phyloP scores from a whole-genome alignment of 495 filamentous ascomycete species.

The Thermothielavioides terrestris region DNA sequence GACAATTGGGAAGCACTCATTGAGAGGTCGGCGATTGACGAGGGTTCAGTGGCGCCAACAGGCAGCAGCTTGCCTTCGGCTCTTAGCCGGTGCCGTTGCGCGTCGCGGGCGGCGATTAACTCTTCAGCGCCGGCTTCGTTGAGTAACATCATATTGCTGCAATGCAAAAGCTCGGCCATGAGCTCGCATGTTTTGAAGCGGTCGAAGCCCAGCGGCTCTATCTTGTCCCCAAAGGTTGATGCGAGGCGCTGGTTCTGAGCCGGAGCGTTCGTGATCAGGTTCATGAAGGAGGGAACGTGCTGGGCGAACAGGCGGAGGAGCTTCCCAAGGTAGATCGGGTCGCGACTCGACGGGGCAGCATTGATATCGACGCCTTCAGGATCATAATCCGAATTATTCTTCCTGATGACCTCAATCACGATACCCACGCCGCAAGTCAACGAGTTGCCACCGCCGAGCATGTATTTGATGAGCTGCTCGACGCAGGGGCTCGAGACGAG shows the following conservation, averaged over 20 bases:
- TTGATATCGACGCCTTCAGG: constrained; percentile 76
- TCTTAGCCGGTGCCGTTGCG: constrained; percentile 69
- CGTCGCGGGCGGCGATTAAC: constrained; percentile 71
- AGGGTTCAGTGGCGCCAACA: constrained; percentile 19
- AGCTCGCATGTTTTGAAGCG: constrained; percentile 98
- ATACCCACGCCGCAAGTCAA: constrained; percentile 96
- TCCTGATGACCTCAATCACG: constrained; percentile 96
- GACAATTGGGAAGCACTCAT: constrained; percentile 41
- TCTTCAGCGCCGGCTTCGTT: constrained; percentile 90
- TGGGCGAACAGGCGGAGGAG: constrained; percentile 85
- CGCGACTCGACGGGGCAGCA: constrained; percentile 67
- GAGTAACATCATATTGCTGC: constrained; percentile 96
- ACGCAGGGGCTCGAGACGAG: constrained; percentile 86
- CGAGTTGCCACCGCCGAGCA: constrained; percentile 90
- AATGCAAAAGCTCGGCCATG: constrained; percentile 96
- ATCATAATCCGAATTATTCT: constrained; percentile 99
- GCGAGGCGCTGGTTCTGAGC: constrained; percentile 34
- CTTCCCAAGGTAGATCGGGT: constrained; percentile 93
- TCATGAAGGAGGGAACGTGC: constrained; percentile 94
- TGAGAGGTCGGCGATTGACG: constrained; percentile 33
- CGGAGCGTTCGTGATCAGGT: constrained; percentile 65
- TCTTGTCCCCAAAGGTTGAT: constrained; percentile 78
- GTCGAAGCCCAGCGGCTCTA: constrained; percentile 95
- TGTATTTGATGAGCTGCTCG: constrained; percentile 71
- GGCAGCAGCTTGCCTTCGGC: constrained; percentile 52